Conservation (phyloP, 2,329 filamentous ascomycete genomes). For the Chaetomiaceae sp. region DNA sequence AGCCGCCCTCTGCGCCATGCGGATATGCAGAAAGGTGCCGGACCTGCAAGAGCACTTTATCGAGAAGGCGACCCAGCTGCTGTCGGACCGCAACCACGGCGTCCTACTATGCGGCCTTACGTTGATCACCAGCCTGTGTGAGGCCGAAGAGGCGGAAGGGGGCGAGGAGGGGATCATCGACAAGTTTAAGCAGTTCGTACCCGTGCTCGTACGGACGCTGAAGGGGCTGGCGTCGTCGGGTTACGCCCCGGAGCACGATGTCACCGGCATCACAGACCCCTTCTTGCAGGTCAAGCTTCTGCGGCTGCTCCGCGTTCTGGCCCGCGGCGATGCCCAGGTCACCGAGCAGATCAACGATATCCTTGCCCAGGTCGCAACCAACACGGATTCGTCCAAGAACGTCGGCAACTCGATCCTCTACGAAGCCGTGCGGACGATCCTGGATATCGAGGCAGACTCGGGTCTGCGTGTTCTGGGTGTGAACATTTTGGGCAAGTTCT, state of each 20-base stretch:
- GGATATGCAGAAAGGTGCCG: conserved; percentile 96
- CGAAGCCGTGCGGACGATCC: conserved; percentile 92
- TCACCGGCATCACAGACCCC: conserved; percentile 95
- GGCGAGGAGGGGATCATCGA: conserved; percentile 88
- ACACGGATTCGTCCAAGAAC: conserved; percentile 97
- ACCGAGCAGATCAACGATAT: conserved; percentile 99
- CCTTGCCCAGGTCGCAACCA: conserved; percentile 92
- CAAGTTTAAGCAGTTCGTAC: conserved; percentile 83
- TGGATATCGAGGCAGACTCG: conserved; percentile 97
- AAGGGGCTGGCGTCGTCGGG: conserved; percentile 92
- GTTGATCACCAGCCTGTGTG: conserved; percentile 84
- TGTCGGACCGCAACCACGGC: conserved; percentile 92
- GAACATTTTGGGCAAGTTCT: conserved; percentile 96
- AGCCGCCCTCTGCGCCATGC: conserved; percentile 97
- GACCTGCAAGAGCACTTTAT: conserved; percentile 96
- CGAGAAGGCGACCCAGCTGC: conserved; percentile 82
- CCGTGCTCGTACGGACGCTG: conserved; percentile 78
- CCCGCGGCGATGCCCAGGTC: conserved; percentile 76
- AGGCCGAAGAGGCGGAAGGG: conserved; percentile 87
- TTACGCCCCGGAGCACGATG: conserved; percentile 96
- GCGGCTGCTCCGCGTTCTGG: conserved; percentile 77
- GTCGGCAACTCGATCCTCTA: conserved; percentile 98
- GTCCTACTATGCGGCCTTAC: conserved; percentile 91
- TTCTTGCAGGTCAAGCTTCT: conserved; percentile 97
- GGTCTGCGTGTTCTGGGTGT: conserved; percentile 90